A percentile compares a stretch with the other conserved stretches of the same genome.
Conservation (phyloP, 352 stramenopile species). For the Pythium scleroteichum region DNA sequence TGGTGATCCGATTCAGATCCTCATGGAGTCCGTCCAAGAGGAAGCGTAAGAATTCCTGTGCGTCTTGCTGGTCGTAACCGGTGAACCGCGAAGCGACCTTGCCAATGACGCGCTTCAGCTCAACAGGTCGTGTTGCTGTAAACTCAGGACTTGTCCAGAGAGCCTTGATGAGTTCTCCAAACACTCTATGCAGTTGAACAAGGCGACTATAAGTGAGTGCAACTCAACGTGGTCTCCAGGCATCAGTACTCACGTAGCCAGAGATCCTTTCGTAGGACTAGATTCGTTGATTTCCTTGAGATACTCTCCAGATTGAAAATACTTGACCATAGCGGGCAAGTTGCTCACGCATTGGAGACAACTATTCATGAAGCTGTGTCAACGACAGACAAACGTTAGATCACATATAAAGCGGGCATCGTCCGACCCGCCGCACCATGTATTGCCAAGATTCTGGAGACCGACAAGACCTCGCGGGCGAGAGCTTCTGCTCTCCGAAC, state of each 20-base stretch:
- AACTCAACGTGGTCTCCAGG: not conserved
- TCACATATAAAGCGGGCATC: too few species aligned
- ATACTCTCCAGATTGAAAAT: conserved; percentile 50
- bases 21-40: conserved; percentile 87
- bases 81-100: conserved; percentile 73
- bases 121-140: conserved; percentile 50
- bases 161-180: conserved; percentile 68
- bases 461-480: conserved; percentile 16
- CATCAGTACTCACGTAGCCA: conserved; percentile 34
- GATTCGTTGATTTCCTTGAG: conserved; percentile 53
- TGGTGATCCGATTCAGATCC: conserved; percentile 78
- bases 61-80: conserved; percentile 89
- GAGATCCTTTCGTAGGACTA: conserved; percentile 61
- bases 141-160: conserved; percentile 68
- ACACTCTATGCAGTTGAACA: conserved; percentile 34
- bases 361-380: conserved; percentile 84
- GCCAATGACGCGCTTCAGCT: conserved; percentile 76
- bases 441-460: conserved; percentile 83
- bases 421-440: conserved; percentile 40
- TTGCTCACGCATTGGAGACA: conserved; percentile 85
- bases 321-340: conserved; percentile 50
- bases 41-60: conserved; percentile 90
- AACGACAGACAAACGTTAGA: too few species aligned
- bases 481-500: not conserved
- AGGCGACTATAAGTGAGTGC: conserved; percentile 4